A percentile compares a stretch with the other conserved stretches of the same genome.
phyloP scores from a whole-genome alignment of 352 stramenopile genomes.

The Globisporangium emineosum region DNA sequence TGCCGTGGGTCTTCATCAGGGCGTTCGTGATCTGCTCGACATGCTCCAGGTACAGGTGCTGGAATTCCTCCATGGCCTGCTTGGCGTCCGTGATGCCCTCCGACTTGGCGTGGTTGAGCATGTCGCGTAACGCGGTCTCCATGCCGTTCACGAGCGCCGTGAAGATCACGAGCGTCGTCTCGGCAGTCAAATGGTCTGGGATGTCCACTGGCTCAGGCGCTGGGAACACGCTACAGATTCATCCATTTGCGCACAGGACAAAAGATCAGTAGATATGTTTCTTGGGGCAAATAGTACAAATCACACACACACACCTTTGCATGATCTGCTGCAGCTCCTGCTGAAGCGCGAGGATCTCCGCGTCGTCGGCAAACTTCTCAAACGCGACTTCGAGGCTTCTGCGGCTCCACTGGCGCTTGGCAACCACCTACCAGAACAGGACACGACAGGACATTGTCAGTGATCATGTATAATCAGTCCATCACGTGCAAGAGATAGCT shows the following conservation, averaged over 20 bases:
- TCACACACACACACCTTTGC: slow-evolving; percentile 39
- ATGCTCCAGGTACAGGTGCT: slow-evolving; percentile 70
- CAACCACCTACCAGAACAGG: slow-evolving; percentile 34
- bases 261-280: background rate
- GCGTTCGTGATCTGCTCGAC: slow-evolving; percentile 66
- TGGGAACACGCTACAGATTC: slow-evolving; percentile 54
- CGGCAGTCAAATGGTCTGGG: slow-evolving; percentile 59
- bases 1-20: slow-evolving; percentile 59
- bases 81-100: slow-evolving; percentile 70
- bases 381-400: slow-evolving; percentile 60
- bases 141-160: slow-evolving; percentile 63
- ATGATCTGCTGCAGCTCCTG: slow-evolving; percentile 68
- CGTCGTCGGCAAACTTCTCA: slow-evolving; percentile 57
- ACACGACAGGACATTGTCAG: background rate
- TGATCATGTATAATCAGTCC: background rate
- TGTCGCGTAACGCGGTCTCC: slow-evolving; percentile 77
- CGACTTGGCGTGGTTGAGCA: slow-evolving; percentile 59
- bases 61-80: slow-evolving; percentile 77
- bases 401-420: slow-evolving; percentile 55
- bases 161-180: slow-evolving; percentile 71
- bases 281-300: too few relatives aligned
- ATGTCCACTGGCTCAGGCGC: slow-evolving; percentile 48
- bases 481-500: background rate
- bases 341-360: slow-evolving; percentile 58
- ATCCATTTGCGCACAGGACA: background rate